Evolutionary conservation across 2,329 filamentous ascomycete species (phyloP).

Genomic region (Curvularia sp.): DNA sequence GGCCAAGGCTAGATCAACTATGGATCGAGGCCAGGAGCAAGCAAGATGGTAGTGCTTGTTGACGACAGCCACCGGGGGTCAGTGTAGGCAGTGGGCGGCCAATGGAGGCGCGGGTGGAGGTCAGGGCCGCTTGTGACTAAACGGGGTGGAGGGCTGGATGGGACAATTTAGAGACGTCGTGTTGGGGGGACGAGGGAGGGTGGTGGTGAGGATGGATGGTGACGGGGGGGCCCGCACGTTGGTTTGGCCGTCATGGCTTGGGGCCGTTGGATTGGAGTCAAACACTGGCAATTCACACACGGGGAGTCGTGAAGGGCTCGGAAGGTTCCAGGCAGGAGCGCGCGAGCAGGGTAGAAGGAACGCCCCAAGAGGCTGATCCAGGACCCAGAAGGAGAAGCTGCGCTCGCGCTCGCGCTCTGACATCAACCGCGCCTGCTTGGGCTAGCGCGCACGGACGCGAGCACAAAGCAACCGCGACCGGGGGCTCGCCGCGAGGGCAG

Average conservation of each 20-base stretch:
- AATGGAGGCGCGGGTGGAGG: constrained; percentile 39
- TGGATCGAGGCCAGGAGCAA: constrained; percentile 40
- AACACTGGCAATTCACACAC: constrained; percentile 50
- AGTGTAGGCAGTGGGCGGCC: constrained; percentile 37
- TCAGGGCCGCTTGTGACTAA: constrained; percentile 25
- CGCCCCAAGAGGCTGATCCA: constrained; percentile 50
- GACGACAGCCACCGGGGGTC: constrained; percentile 30
- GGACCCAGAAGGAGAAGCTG: constrained; percentile 49
- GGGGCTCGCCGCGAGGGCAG: constrained; percentile 15
- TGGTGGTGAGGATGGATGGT: constrained; percentile 16
- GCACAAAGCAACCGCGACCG: constrained; percentile 32
- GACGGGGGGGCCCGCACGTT: constrained; percentile 32
- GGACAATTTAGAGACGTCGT: constrained; percentile 30
- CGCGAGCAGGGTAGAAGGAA: constrained; percentile 29
- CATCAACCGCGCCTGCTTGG: constrained; percentile 45
- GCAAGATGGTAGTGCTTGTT: constrained; percentile 31
- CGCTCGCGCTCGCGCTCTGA: constrained; percentile 33
- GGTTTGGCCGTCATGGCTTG: constrained; percentile 47
- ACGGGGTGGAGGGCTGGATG: constrained; percentile 17
- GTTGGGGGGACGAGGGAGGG: constrained; percentile 5
- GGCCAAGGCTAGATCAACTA: not conserved
- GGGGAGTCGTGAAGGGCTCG: constrained; percentile 43
- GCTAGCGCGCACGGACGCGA: constrained; percentile 29
- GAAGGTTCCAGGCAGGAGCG: constrained; percentile 47
- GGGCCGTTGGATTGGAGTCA: constrained; percentile 50